Percentiles rank a stretch among this genome's conserved stretches.
phyloP scores from a whole-genome alignment of 2,329 filamentous ascomycete species.

The Knufia petricola region DNA sequence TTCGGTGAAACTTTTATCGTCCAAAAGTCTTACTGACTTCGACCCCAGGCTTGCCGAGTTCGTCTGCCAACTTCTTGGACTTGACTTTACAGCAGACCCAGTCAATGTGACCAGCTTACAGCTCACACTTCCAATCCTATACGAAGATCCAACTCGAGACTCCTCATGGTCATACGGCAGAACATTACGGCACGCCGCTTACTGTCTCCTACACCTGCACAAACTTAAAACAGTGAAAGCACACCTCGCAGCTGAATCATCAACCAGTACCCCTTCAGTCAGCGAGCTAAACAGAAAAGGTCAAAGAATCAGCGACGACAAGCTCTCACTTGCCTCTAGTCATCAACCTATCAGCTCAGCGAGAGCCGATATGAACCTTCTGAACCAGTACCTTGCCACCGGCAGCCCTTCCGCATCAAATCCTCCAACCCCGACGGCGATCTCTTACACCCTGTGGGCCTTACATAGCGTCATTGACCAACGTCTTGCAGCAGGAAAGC shows the following conservation, averaged over 20 bases:
- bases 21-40: conserved; percentile 20
- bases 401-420: not conserved
- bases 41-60: conserved; percentile 46
- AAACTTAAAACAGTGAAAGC: not conserved
- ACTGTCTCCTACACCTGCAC: conserved; percentile 37
- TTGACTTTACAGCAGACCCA: conserved; percentile 8
- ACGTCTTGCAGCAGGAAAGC: not conserved
- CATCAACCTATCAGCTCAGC: not conserved
- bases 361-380: not conserved
- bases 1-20: not conserved
- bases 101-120: conserved; percentile 25
- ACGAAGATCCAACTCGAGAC: conserved; percentile 46
- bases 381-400: not conserved
- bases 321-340: not conserved
- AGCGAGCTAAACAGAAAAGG: conserved; percentile 19
- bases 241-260: too few relatives aligned
- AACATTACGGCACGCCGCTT: conserved; percentile 44
- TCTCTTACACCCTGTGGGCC: not conserved
- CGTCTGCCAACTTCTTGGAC: conserved; percentile 32
- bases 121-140: conserved; percentile 57
- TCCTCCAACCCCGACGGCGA: not conserved
- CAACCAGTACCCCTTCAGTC: conserved; percentile 14
- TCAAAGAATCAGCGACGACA: conserved; percentile 24
- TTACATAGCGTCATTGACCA: not conserved
- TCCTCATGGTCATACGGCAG: conserved; percentile 50